phyloP scores from a whole-genome alignment of 1,284 basidiomycete genomes.

The Moniliophthora roreri region DNA sequence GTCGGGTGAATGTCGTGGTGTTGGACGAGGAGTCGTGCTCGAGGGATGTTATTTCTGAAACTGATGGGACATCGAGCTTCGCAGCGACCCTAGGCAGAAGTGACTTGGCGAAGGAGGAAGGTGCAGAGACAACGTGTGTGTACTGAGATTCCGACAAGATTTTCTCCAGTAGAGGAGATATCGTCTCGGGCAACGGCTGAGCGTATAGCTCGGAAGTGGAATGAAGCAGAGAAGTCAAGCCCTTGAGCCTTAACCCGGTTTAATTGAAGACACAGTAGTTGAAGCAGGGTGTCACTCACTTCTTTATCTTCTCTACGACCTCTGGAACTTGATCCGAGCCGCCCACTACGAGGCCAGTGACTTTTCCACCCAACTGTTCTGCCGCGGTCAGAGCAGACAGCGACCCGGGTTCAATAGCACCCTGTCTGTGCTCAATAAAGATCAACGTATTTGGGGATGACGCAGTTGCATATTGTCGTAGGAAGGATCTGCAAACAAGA shows the following conservation, averaged over 20 bases:
- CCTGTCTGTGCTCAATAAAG: slow-evolving; percentile 86
- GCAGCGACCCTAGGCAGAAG: slow-evolving; percentile 87
- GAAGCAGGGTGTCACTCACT: slow-evolving; percentile 43
- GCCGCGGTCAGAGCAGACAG: slow-evolving; percentile 92
- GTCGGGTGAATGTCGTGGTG: slow-evolving; percentile 83
- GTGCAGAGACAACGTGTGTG: slow-evolving; percentile 85
- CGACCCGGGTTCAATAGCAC: slow-evolving; percentile 82
- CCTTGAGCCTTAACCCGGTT: slow-evolving; percentile 41
- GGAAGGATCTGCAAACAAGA: slow-evolving; percentile 20
- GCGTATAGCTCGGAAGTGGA: slow-evolving; percentile 52
- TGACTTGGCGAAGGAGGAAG: slow-evolving; percentile 62
- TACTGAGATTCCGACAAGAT: slow-evolving; percentile 55
- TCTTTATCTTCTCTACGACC: slow-evolving; percentile 78
- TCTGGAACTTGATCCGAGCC: slow-evolving; percentile 67
- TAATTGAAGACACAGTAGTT: slow-evolving; percentile 14
- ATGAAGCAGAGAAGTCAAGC: slow-evolving; percentile 48
- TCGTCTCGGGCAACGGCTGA: slow-evolving; percentile 46
- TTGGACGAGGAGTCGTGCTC: slow-evolving; percentile 74
- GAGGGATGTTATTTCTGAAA: slow-evolving; percentile 90
- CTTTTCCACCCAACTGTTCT: slow-evolving; percentile 78
- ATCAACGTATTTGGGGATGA: slow-evolving; percentile 74
- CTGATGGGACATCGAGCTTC: slow-evolving; percentile 78
- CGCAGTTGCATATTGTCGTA: slow-evolving; percentile 56
- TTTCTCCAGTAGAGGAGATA: slow-evolving; percentile 56
- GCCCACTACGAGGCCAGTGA: slow-evolving; percentile 88